Base-by-base conservation (phyloP, 345 rosid species). In the Carallia brachiata region DNA sequence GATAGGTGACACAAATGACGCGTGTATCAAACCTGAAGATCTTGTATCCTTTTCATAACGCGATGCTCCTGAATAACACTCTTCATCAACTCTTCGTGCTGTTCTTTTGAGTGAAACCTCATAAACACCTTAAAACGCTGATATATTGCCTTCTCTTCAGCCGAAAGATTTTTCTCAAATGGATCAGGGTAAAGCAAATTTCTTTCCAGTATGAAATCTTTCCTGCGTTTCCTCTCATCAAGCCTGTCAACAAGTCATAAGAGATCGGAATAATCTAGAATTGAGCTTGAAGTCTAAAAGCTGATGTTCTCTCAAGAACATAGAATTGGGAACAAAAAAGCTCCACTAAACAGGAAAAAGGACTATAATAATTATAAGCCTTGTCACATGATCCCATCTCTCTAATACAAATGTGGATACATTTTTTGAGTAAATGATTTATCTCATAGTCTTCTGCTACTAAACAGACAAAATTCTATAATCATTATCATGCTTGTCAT, bases 201-300 rank as follows among this genome's bases (percentile, higher is more conserved):
- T 78, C 97, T 86, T 69, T 92, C 97, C 70, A 95, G 75, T 75
- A 90, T 83, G 71, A 95, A 95, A 63, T 92, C 88, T 77, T 90
- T 95, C 76, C 96, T 85, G n/a, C 90, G 90, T 77, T 92, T 90
- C 86, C 99, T 90, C 85, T 95, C 99, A 71, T 92, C 97, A 74
- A 92, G 92, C 88, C 99, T 92, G 87, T 30, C 60, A 67, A 83
- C 59, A 80, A 67, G 75, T 62, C 23, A 67, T 36, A 36, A 36
- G 44, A 52, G 57, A 65, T 68, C 8, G 27, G 31, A 44, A 44
- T 44, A 44, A 44, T 44, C 16, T 44, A 4, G 16, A 44, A 44
- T 44, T 44, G 50, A 44, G 50, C 50, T 12, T 44, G 15, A 12
- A 13, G 17, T 44, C 50, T 44, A 44, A 12, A 3, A 3, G 17